Evolutionary conservation across 768 basidiomycete species (phyloP), one percentile per base, ranked within the genome.

Genomic region (Crucibulum laeve): DNA sequence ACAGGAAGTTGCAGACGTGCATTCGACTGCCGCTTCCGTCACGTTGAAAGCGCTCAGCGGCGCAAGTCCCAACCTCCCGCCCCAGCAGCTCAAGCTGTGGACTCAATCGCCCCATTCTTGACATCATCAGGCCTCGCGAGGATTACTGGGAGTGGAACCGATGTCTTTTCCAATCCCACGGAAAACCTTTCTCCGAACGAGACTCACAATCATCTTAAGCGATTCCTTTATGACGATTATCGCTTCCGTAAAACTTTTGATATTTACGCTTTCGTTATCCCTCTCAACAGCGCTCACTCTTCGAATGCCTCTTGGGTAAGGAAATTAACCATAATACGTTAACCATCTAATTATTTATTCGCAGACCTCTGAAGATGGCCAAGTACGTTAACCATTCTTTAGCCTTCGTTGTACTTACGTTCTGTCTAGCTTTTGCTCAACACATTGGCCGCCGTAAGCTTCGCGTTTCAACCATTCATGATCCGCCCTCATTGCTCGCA

Each of bases 361-460:
- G 19, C 41, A 77, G 73, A 67, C 69, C 13, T 57, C 64, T 22
- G 70, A 77, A 48, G 76, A 78, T 45, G 74, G 73, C 4, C 78
- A 79, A 61, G 76, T 79, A 47, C 48, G 62, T 48, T 34, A 6
- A 32, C 18, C 15, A 2, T 45, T 40, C 6, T 39, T 25, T 23
- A 26, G 25, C 30, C 19, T 44, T 53, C 15, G 48, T 42, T 11
- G n/a, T 21, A 23, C 25, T 40, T 26, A 4, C 1, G 5, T n/a
- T 36, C 15, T 19, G 42, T 25, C 0, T 43, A 77, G 68, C 62
- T 73, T 5, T 53, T 79, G 17, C 57, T 74, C 3, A 53, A 60
- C 13, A 55, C 56, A 0, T 53, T 76, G 21, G 60, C 69, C 8
- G 64, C 61, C 5, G 73, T 74, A 43, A n/a, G 62, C 55, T 23